Percentiles rank a stretch among this genome's conserved stretches.
Conservation (phyloP, 768 basidiomycete genomes). For the Russula virescens region DNA sequence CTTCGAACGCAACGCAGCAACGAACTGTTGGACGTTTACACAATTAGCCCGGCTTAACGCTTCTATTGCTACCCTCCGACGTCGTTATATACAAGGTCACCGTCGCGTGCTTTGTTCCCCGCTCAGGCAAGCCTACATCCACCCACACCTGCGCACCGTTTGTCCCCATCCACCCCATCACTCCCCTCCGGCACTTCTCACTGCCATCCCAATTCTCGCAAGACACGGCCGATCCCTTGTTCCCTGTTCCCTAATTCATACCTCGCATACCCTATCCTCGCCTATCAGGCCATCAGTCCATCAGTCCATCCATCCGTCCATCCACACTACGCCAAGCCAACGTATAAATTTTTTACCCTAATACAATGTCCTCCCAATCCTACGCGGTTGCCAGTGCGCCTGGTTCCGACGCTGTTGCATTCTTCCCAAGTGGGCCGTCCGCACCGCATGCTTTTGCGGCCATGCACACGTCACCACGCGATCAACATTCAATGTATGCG, state of each 20-base stretch:
- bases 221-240: not conserved
- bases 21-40: not conserved
- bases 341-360: not conserved
- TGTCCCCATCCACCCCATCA: not conserved
- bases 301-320: too few relatives aligned
- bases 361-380: constrained; percentile 31
- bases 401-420: constrained; percentile 26
- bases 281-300: not conserved
- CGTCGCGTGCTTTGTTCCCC: constrained; percentile 14
- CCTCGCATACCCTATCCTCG: not conserved
- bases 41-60: constrained; percentile 9
- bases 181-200: not conserved
- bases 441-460: constrained; percentile 34
- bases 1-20: not conserved
- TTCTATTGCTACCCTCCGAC: not conserved
- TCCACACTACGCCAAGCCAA: not conserved
- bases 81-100: constrained; percentile 10
- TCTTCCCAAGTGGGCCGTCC: constrained; percentile 34
- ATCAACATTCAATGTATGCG: constrained; percentile 32
- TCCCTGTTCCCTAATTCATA: not conserved
- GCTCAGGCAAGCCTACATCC: constrained; percentile 22
- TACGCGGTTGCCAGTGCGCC: constrained; percentile 26
- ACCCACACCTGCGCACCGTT: too few relatives aligned
- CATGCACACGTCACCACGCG: constrained; percentile 34
- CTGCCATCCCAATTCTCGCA: not conserved